Evolutionary conservation across 148 eudicot species (phyloP).

Genomic region (Nyssa sinensis): DNA sequence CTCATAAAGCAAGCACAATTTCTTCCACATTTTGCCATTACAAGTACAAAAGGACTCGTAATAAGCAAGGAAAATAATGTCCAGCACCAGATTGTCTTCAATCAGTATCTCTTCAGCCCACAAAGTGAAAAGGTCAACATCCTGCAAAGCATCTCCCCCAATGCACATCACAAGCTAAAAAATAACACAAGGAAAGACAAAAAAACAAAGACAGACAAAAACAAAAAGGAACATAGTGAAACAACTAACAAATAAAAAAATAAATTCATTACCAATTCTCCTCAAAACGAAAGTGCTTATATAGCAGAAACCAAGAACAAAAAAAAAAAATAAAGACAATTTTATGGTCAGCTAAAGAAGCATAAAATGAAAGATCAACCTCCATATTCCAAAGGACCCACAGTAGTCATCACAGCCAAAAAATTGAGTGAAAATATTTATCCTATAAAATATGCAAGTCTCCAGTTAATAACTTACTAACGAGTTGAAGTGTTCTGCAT

Average conservation of each 20-base stretch:
- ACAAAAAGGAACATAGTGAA: neutral
- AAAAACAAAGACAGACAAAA: neutral
- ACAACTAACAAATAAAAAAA: too few species aligned
- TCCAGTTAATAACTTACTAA: neutral
- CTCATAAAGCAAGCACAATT: conserved; percentile 74
- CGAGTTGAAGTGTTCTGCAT: neutral
- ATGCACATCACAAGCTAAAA: conserved; percentile 9
- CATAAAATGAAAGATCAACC: neutral
- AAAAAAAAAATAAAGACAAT: neutral
- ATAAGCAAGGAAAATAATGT: conserved; percentile 81
- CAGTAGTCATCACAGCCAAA: neutral
- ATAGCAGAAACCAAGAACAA: neutral
- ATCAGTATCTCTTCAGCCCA: conserved; percentile 96
- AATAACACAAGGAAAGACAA: neutral
- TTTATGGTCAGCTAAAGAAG: neutral
- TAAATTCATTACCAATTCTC: neutral
- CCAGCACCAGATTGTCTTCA: conserved; percentile 84
- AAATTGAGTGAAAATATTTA: neutral
- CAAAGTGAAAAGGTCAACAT: conserved; percentile 65
- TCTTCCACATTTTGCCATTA: conserved; percentile 72
- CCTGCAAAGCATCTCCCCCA: conserved; percentile 44
- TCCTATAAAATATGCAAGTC: neutral
- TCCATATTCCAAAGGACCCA: too few species aligned
- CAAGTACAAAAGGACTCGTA: conserved; percentile 78
- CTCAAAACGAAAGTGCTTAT: neutral